Conservation (phyloP, 202 grass and related monocot species). For the Sporobolus alterniflorus region DNA sequence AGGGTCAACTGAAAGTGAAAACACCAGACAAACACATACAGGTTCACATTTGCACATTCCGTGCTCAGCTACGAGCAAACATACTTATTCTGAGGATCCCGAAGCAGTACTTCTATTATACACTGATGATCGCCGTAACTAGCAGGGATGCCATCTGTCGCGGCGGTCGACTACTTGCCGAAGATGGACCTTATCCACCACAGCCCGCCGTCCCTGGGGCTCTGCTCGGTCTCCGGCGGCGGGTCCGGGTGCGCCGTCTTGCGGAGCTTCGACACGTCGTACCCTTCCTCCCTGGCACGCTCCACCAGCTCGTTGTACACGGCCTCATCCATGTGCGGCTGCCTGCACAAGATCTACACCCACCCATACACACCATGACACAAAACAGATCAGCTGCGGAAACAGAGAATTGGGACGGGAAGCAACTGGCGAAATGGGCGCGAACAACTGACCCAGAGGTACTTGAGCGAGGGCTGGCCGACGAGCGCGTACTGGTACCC, state of each 20-base stretch:
- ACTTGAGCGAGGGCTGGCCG: slow-evolving; percentile 71
- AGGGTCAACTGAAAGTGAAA: background rate
- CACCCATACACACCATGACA: background rate
- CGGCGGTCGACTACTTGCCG: slow-evolving; percentile 36
- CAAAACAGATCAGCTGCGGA: background rate
- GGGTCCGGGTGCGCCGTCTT: slow-evolving; percentile 72
- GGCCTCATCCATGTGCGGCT: slow-evolving; percentile 77
- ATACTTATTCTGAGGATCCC: background rate
- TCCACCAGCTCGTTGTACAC: slow-evolving; percentile 72
- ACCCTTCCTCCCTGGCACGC: slow-evolving; percentile 79
- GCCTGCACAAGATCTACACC: slow-evolving; percentile 77
- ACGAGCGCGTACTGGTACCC: slow-evolving; percentile 79
- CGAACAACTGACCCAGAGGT: slow-evolving; percentile 73
- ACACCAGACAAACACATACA: background rate
- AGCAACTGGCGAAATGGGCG: background rate
- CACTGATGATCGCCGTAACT: background rate
- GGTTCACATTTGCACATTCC: background rate
- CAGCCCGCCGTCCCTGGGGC: slow-evolving; percentile 50
- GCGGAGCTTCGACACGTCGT: slow-evolving; percentile 74
- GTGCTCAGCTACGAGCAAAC: background rate
- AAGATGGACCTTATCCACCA: slow-evolving; percentile 96
- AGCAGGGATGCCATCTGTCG: background rate
- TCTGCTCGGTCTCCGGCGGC: slow-evolving; percentile 63
- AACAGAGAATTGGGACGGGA: background rate
- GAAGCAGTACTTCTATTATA: background rate